Evolutionary conservation across 768 basidiomycete genomes (phyloP), one percentile per base, ranked within the genome.

Genomic region (Collybia sp.): DNA sequence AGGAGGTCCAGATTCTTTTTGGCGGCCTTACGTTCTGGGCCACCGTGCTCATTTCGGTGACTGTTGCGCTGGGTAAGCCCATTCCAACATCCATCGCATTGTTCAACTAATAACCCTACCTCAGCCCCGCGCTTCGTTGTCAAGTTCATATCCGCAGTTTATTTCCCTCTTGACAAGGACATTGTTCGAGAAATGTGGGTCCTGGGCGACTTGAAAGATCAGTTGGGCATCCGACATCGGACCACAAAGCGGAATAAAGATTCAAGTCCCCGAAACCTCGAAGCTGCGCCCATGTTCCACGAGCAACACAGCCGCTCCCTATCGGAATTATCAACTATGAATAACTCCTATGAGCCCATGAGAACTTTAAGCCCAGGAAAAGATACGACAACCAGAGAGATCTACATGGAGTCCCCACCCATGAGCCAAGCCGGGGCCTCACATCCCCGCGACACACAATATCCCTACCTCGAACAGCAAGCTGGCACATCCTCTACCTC

Each of bases 161-260:
- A 93, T 57, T 66, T 62, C 40, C 93, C 94, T 2, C 69, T 83
- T 13, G 95, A 98, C 72, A 86, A 82, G 60, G 89, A 96, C 55
- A 83, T 97, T 46, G 73, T 98, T 6, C 83, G 95, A 20, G 95
- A 98, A 70, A 86, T 83, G 79, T 92, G 88, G 89, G 88, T 92
- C 3, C 57, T 63, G 47, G 90, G 90, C 3, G 82, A 91, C 57
- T 72, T 93, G 46, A 93, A 93, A 60, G 88, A 91, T 51, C 79
- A 73, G 34, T 70, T 93, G 3, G 90, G 90, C 2, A 76, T 93
- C 45, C 63, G 69, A 31, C 86, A 83, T 54, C 77, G 82, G 33
- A 81, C 79, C 42, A 63, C 63, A 30, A 79, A 70, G 56, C 76
- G 74, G 49, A 69, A 68, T 39, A 61, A 59, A 33, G 58, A 42